phyloP scores from a whole-genome alignment of 1,284 basidiomycete species.

The Mycocalia duriaeana region DNA sequence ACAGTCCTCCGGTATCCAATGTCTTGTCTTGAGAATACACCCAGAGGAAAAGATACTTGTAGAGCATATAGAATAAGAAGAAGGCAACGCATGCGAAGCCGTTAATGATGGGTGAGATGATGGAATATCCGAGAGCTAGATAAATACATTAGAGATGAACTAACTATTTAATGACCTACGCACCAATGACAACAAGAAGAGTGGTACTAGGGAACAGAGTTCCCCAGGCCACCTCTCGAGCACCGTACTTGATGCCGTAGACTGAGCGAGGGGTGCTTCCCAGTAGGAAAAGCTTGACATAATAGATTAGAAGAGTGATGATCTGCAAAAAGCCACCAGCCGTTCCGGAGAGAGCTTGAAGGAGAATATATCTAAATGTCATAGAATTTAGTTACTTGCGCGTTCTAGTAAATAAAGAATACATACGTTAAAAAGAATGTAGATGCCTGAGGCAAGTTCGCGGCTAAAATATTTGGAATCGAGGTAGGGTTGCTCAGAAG shows the following conservation, averaged over 20 bases:
- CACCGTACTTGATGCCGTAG: conserved; percentile 72
- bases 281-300: conserved; percentile 80
- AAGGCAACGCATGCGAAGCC: conserved; percentile 84
- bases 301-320: conserved; percentile 75
- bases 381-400: not conserved
- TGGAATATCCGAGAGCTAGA: conserved; percentile 71
- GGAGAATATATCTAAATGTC: conserved; percentile 47
- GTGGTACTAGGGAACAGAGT: conserved; percentile 79
- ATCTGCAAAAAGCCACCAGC: conserved; percentile 81
- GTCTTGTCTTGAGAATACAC: conserved; percentile 69
- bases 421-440: conserved; percentile 91
- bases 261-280: conserved; percentile 88
- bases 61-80: conserved; percentile 79
- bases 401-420: not conserved
- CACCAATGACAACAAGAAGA: conserved; percentile 74
- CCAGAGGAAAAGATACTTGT: conserved; percentile 88
- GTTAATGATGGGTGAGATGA: conserved; percentile 93
- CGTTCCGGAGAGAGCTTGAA: conserved; percentile 71
- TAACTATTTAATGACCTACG: conserved; percentile 27
- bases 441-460: conserved; percentile 77
- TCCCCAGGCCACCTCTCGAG: conserved; percentile 74
- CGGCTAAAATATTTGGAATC: conserved; percentile 65
- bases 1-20: conserved; percentile 87
- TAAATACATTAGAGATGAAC: too few relatives aligned
- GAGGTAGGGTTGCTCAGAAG: conserved; percentile 58